Evolutionary conservation across 768 basidiomycete genomes (phyloP), one percentile per base, ranked within the genome.

Genomic region (Termitomyces heimii): DNA sequence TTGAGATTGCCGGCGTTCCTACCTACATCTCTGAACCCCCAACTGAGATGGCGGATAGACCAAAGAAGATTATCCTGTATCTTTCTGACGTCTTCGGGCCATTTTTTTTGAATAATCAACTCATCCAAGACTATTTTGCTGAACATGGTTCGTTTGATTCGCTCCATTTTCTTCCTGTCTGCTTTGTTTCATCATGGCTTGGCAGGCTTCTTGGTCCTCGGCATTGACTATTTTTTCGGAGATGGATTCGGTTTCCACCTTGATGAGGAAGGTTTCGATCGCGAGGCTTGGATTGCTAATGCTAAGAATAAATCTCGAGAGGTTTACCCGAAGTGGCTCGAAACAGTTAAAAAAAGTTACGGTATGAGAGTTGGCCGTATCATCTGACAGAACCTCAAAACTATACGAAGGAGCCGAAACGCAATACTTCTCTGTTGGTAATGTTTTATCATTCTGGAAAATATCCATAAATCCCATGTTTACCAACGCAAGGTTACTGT

Each of bases 61-160:
- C 62, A 6, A 75, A 73, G 59, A 81, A 77, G 52, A 71, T 88
- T 54, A 66, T 87, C 18, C 66, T 88, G 22, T 86, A 75, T 72
- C 78, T 82, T 58, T 60, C 83, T 0, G 86, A 87, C 60, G 75
- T 86, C 2, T 85, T 73, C 62, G 80, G 86, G 1, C 80, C 85
- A 2, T 77, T 84, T 56, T 84, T 73, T 62, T 51, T 79, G 59
- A 87, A 86, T 66, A 78, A 76, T 48, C 73, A 84, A 66, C 71
- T 86, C 22, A 55, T 88, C 5, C 83, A 85, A 64, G 85, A 88
- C 65, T 87, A 79, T 62, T 84, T 81, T 59, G 85, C 86, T 1
- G 70, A 78, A 7, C 73, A 80, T 20, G 85, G 86, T 86, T 54
- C 2, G 70, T 18, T 26, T 13, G 7, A 29, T 34, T 57, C 20